Evolutionary conservation across 257 asterid species (phyloP).

Genomic region (Ilex asprella): DNA sequence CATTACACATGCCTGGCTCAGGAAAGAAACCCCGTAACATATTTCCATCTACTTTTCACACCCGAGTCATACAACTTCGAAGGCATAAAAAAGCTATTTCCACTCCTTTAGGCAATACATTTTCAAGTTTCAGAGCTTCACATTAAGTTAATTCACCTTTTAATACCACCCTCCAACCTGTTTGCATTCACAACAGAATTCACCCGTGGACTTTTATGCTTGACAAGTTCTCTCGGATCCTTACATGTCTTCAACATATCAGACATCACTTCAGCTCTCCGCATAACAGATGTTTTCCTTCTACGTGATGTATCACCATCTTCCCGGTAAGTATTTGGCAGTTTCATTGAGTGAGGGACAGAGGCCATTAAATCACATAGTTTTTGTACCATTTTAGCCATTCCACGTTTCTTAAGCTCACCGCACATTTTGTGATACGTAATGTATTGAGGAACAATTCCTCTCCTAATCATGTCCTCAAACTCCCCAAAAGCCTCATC

Average conservation of each 20-base stretch:
- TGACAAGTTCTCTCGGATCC: constrained; percentile 44
- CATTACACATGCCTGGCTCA: not conserved
- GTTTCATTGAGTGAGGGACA: constrained; percentile 59
- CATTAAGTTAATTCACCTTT: constrained; percentile 17
- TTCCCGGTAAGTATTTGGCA: constrained; percentile 58
- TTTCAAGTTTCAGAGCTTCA: not conserved
- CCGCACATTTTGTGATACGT: constrained; percentile 51
- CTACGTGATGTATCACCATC: constrained; percentile 27
- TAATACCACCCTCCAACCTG: constrained; percentile 27
- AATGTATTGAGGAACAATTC: constrained; percentile 76
- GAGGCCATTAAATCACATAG: constrained; percentile 55
- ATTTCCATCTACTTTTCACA: not conserved
- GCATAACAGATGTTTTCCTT: constrained; percentile 38
- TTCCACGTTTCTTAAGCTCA: constrained; percentile 53
- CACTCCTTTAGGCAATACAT: too few relatives aligned
- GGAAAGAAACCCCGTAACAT: not conserved
- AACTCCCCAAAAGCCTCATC: constrained; percentile 61
- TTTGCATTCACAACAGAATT: constrained; percentile 33
- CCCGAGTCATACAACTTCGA: not conserved
- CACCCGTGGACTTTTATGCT: constrained; percentile 29
- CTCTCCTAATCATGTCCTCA: constrained; percentile 73
- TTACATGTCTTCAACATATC: constrained; percentile 50
- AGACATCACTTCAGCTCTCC: constrained; percentile 67
- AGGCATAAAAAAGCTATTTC: too few relatives aligned
- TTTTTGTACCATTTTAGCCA: constrained; percentile 38